Conservation (phyloP, 2,329 filamentous ascomycete genomes). For the Verticillium tricorpus region DNA sequence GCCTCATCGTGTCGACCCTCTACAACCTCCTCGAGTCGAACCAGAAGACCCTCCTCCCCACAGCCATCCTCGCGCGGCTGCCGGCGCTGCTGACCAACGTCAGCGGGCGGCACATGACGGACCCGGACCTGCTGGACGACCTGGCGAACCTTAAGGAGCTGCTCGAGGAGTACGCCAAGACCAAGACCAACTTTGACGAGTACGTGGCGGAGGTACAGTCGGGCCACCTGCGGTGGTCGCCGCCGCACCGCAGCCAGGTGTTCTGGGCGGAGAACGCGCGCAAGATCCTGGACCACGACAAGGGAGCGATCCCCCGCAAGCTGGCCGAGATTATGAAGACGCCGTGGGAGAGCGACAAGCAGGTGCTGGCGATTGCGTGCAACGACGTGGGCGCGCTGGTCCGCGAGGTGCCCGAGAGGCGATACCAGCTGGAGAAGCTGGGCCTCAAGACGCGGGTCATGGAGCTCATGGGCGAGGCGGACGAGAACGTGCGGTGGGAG, state of each 20-base stretch:
- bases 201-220: slow-evolving; percentile 83
- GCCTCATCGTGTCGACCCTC: slow-evolving; percentile 83
- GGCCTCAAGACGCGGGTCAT: slow-evolving; percentile 85
- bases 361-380: slow-evolving; percentile 87
- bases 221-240: slow-evolving; percentile 88
- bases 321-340: slow-evolving; percentile 77
- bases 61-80: slow-evolving; percentile 80
- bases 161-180: slow-evolving; percentile 64
- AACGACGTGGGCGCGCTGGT: slow-evolving; percentile 89
- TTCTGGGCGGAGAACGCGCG: slow-evolving; percentile 93
- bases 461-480: slow-evolving; percentile 86
- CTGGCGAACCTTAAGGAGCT: slow-evolving; percentile 56
- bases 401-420: slow-evolving; percentile 82
- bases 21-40: slow-evolving; percentile 75
- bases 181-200: slow-evolving; percentile 77
- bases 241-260: slow-evolving; percentile 77
- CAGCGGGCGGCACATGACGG: slow-evolving; percentile 56
- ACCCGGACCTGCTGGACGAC: slow-evolving; percentile 61
- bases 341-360: slow-evolving; percentile 74
- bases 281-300: slow-evolving; percentile 78
- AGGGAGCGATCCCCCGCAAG: slow-evolving; percentile 72
- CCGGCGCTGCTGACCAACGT: slow-evolving; percentile 63
- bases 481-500: slow-evolving; percentile 90
- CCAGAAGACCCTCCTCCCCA: slow-evolving; percentile 71
- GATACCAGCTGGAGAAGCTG: slow-evolving; percentile 73